Percentiles rank a stretch among this genome's conserved stretches.
Evolutionary conservation across 768 basidiomycete species (phyloP).

Genomic region (Boletellus ananas): DNA sequence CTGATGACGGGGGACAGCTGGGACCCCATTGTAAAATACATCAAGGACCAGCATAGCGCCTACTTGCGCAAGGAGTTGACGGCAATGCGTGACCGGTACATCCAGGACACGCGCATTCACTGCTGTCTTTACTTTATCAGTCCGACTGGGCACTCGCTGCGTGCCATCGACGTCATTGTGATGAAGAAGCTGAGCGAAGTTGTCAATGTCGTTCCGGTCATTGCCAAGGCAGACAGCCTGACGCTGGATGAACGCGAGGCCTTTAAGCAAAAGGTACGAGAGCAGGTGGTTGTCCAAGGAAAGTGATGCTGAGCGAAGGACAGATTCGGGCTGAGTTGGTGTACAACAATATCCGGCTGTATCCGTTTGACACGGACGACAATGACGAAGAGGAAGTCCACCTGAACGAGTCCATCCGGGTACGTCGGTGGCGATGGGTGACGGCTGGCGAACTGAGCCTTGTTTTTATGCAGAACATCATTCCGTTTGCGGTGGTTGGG

Average conservation of each 20-base stretch:
- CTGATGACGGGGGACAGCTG: conserved; percentile 53
- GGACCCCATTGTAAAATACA: conserved; percentile 99
- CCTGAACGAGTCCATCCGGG: conserved; percentile 86
- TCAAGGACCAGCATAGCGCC: conserved; percentile 98
- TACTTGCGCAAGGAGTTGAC: conserved; percentile 99
- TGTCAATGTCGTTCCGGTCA: conserved; percentile 99
- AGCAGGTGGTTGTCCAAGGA: background rate
- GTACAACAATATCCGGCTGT: conserved; percentile 89
- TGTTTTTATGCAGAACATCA: conserved; percentile 62
- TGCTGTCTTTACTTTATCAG: conserved; percentile 98
- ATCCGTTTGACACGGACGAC: conserved; percentile 97
- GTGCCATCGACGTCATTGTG: conserved; percentile 95
- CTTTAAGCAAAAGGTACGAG: conserved; percentile 85
- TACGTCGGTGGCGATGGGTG: conserved; percentile 36
- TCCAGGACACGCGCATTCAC: conserved; percentile 97
- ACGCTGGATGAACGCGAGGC: conserved; percentile 87
- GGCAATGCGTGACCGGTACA: conserved; percentile 97
- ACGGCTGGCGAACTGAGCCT: background rate
- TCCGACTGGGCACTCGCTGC: conserved; percentile 95
- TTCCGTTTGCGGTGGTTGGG: conserved; percentile 97
- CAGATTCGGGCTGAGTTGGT: conserved; percentile 92
- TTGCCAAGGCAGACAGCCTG: conserved; percentile 94
- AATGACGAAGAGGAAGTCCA: conserved; percentile 89
- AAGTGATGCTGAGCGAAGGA: conserved; percentile 8
- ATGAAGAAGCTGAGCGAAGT: conserved; percentile 99